Base-by-base conservation (phyloP, 768 basidiomycete genomes). In the Tephrocybe sp. region DNA sequence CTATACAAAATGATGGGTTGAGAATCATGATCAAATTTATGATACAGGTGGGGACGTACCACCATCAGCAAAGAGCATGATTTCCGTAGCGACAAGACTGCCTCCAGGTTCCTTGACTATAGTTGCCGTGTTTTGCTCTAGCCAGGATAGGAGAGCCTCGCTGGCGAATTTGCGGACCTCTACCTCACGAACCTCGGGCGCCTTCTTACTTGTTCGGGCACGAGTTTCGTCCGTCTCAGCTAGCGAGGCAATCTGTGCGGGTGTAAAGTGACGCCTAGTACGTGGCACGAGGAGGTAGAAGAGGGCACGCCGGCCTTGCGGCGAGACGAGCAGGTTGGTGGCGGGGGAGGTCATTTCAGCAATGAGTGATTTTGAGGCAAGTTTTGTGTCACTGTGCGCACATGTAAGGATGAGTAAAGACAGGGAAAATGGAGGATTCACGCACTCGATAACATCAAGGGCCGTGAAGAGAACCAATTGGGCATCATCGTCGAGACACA, bases 401-500 rank as follows among this genome's bases (percentile, higher is more conserved):
- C 27, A 11, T n/a, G 30, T 15, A 46, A 43, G 29, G 51, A 50
- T 41, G 21, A 24, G n/a, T 30, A 24, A 11, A 25, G 50, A 16
- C 6, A 15, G 30, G n/a, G 15, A 19, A 36, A 12, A 34, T 15
- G 25, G 13, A 45, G 12, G n/a, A 30, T 42, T 30, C 3, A 71
- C 82, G 33, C 65, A 94, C 92, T 97, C 94, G 46, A 90, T 86
- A 33, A 88, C 80, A 62, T 97, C 94, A 10, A 95, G 74, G 5
- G 90, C 89, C 0, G 91, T 91, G 69, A 94, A 95, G 3, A 97
- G 68, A 1, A 94, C 91, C 19, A 89, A 71, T 58, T 94, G 92
- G 0, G 94, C 94, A 54, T 97, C 91, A 38, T 92, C 90, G 57
- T 94, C 91, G 34, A 79, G 74, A 58, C 87, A 89, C 80, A 97